Base-by-base conservation (phyloP, 495 filamentous ascomycete genomes). In the Penicillium dipodomyicola region DNA sequence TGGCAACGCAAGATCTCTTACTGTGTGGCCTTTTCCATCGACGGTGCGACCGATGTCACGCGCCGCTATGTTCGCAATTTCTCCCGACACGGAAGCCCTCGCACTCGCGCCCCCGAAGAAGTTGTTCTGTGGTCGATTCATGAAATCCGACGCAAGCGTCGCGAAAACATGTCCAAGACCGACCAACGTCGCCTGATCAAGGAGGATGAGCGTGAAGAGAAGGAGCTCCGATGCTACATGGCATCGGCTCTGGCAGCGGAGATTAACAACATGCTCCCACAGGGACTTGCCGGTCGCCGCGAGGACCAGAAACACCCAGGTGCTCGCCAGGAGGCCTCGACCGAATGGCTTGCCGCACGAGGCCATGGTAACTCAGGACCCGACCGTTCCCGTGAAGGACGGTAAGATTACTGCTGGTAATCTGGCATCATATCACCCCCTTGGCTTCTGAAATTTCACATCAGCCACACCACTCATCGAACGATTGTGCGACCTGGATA, bases 1-100 rank as follows among this genome's bases (percentile, higher is more conserved):
- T 98, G 94, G 94, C 82, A 86, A 51, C 91, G 92, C 71, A 93
- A 95, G 74, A 86, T 97, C 75, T 89, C 90, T 0, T 99, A 99
- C 74, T 96, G 92, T 75, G 85, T 99, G 57, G 94, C 94, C 39
- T 99, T 99, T 71, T 95, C 91, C 37, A 90, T 88, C 59, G 94
- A 99, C 60, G 94, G 94, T 40, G 92, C 90, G 30, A 92, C 88
- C 54, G 94, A 99, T 69, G 94, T 99, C 25, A 99, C 94, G 12
- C 85, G 93, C 15, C 88, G 94, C 58, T 99, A 99, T 64, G 91
- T 96, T 30, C 91, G 92, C 58, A 92, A 89, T 72, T 76, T 80
- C n/a, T 71, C 79, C 25, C 85, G 85, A 59, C 81, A 91, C 63
- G 86, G 87, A n/a, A 72, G 81, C 12, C 82, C 88, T 33, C 86